Percentiles rank a stretch among this genome's conserved stretches.
Evolutionary conservation across 1,284 basidiomycete genomes (phyloP).

Genomic region (Marasmius fiardii): DNA sequence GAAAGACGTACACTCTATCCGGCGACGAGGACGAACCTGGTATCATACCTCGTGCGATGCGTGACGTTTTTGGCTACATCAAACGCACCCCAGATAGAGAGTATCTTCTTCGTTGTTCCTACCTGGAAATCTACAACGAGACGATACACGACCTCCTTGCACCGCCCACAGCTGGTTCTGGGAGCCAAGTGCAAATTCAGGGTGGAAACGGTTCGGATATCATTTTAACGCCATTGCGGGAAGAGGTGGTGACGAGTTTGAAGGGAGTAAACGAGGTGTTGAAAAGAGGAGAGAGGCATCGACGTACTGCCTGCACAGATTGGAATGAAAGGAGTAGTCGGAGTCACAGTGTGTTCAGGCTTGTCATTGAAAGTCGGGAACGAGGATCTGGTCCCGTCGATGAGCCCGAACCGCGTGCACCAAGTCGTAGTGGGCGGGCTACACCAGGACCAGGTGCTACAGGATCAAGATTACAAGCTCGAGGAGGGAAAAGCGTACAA

Average conservation of each 20-base stretch:
- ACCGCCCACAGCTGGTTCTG: constrained; percentile 51
- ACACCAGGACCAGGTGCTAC: constrained; percentile 31
- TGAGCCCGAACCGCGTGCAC: not conserved
- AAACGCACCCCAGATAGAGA: constrained; percentile 74
- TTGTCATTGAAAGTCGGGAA: constrained; percentile 82
- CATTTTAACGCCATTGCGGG: constrained; percentile 71
- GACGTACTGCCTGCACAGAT: constrained; percentile 92
- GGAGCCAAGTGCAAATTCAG: constrained; percentile 69
- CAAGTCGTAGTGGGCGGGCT: constrained; percentile 2
- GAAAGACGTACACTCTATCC: constrained; percentile 90
- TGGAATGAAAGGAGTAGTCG: constrained; percentile 96
- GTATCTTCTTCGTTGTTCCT: constrained; percentile 91
- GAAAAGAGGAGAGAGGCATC: constrained; percentile 80
- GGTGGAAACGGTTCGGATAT: constrained; percentile 61
- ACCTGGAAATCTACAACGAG: constrained; percentile 98
- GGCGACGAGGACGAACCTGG: constrained; percentile 86
- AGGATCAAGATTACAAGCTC: constrained; percentile 64
- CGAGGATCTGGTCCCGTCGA: constrained; percentile 33
- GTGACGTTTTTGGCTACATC: constrained; percentile 79
- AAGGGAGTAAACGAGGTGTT: constrained; percentile 85
- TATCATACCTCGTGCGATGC: constrained; percentile 92
- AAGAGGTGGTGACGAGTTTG: constrained; percentile 90
- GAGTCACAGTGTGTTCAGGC: constrained; percentile 89
- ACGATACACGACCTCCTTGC: constrained; percentile 85
- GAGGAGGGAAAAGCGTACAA: constrained; percentile 72